Percentiles rank a stretch among this genome's conserved stretches.
Conservation (phyloP, 2,329 filamentous ascomycete species). For the Talaromyces sp. region DNA sequence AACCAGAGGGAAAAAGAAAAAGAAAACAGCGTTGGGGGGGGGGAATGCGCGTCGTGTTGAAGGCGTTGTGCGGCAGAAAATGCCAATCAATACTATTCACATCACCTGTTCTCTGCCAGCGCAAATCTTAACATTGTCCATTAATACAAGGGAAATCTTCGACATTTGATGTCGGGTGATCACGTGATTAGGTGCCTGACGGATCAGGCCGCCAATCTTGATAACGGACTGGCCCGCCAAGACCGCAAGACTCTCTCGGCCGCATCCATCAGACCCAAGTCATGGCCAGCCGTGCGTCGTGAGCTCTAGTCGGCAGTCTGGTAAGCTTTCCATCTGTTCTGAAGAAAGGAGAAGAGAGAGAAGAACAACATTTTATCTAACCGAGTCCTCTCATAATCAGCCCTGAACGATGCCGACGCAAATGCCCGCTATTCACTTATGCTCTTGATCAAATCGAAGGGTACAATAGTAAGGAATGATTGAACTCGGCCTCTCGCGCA, state of each 20-base stretch:
- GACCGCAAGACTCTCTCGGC: background rate
- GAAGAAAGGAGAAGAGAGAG: too few relatives aligned
- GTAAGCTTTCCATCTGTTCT: background rate
- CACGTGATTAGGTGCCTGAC: background rate
- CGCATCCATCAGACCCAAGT: background rate
- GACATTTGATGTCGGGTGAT: background rate
- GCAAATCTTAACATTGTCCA: background rate
- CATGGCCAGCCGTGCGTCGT: background rate
- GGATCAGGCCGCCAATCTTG: background rate
- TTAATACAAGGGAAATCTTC: background rate
- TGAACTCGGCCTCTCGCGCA: conserved; percentile 56
- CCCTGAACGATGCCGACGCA: background rate
- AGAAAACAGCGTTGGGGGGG: too few relatives aligned
- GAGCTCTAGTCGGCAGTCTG: background rate
- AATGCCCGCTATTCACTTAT: background rate
- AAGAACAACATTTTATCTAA: background rate
- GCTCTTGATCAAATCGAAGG: conserved; percentile 10
- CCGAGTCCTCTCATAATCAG: background rate
- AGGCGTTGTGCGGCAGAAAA: background rate
- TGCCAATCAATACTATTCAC: background rate
- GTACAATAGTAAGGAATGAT: conserved; percentile 45
- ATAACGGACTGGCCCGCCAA: background rate
- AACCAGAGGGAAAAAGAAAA: background rate
- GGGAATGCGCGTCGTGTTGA: too few relatives aligned
- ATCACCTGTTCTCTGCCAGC: background rate